These are phyloP conservation scores for Phytophthora macrochlamydospora DNA, from an alignment of 352 stramenopile genomes.

Conservation along the genomic window DNA sequence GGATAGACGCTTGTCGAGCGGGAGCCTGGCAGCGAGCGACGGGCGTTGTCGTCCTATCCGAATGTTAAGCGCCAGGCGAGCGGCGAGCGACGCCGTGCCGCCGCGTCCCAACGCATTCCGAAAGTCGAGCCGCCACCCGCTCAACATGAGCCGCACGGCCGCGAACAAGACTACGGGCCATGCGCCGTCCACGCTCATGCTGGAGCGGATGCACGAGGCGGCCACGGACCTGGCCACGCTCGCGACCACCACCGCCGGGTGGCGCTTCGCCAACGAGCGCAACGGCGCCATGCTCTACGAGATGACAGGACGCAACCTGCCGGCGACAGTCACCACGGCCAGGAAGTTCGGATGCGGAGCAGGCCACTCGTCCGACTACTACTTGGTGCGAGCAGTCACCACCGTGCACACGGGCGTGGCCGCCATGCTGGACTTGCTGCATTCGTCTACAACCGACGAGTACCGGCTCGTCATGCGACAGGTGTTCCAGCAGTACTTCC, in stretches of 20 bases:
- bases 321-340: constrained; percentile 42
- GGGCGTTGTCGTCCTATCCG: constrained; percentile 28
- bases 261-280: constrained; percentile 58
- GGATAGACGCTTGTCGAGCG: constrained; percentile 2
- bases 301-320: constrained; percentile 56
- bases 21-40: constrained; percentile 25
- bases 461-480: constrained; percentile 63
- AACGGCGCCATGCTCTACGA: constrained; percentile 66
- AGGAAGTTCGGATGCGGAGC: constrained; percentile 52
- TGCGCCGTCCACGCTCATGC: constrained; percentile 62
- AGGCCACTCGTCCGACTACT: constrained; percentile 63
- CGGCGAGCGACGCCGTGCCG: constrained; percentile 3
- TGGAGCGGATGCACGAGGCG: constrained; percentile 65
- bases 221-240: constrained; percentile 60
- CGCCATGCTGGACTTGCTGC: constrained; percentile 51
- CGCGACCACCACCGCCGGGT: constrained; percentile 46
- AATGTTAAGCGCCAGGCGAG: constrained; percentile 36
- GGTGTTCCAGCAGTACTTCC: constrained; percentile 63
- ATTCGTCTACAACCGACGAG: constrained; percentile 46
- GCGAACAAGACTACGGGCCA: constrained; percentile 53
- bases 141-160: constrained; percentile 57
- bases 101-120: constrained; percentile 34
- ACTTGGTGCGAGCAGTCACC: constrained; percentile 66
- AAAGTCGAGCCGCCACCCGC: constrained; percentile 45
- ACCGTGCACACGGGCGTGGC: constrained; percentile 55